A percentile compares a stretch with the other conserved stretches of the same genome.
Conservation (phyloP, 257 asterid genomes). For the Solanum rostratum region DNA sequence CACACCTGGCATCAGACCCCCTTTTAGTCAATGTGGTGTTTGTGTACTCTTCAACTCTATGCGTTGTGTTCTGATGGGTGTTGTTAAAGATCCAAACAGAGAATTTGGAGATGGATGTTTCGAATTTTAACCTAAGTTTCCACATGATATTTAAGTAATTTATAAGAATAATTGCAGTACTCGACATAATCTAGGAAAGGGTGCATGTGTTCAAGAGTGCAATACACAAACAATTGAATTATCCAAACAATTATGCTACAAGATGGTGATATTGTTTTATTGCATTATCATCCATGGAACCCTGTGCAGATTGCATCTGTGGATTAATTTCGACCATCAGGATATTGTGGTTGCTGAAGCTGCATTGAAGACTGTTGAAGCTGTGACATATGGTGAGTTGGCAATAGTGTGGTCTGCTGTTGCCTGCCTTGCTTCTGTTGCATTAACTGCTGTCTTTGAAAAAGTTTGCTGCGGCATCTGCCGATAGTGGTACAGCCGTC, state of each 20-base stretch:
- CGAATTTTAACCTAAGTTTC: too few species aligned
- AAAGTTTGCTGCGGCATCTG: conserved; percentile 43
- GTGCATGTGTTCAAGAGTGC: neutral
- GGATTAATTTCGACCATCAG: neutral
- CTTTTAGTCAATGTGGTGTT: too few species aligned
- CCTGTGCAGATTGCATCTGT: neutral
- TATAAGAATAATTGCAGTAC: neutral
- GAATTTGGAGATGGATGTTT: too few species aligned
- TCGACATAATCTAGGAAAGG: neutral
- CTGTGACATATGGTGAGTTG: conserved; percentile 50
- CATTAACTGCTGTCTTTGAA: conserved; percentile 48
- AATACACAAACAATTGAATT: too few species aligned
- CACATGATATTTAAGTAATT: neutral
- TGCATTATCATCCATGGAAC: neutral
- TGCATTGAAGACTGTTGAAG: conserved; percentile 8
- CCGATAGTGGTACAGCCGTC: neutral
- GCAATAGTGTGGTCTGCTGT: conserved; percentile 38
- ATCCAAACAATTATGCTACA: neutral
- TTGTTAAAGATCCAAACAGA: too few species aligned
- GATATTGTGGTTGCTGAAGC: neutral
- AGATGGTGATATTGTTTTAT: neutral
- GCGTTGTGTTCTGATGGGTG: too few species aligned
- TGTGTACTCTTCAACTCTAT: too few species aligned
- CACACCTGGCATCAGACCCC: too few species aligned
- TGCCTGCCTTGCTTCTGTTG: conserved; percentile 50